Evolutionary conservation across 345 rosid species (phyloP), one percentile per base, ranked within the genome.

Genomic region (Salix arbutifolia): DNA sequence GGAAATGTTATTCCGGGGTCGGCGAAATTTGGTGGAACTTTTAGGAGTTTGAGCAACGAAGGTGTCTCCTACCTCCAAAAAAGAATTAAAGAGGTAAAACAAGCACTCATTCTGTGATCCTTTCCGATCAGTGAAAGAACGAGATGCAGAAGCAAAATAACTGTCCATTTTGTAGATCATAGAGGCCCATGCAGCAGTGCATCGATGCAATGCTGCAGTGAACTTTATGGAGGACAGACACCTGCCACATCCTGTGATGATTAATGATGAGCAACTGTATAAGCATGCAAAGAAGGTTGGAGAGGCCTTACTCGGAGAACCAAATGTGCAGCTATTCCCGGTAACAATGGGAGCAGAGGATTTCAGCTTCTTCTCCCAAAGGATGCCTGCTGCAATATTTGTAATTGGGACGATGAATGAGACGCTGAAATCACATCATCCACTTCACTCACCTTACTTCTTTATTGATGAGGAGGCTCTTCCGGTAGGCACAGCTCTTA

Each of bases 321-420:
- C 35, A 2, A 92, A 89, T 62, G 86, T 90, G 78, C 78, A 87
- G 67, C 84, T 88, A 12, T 48, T 86, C 21, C 91, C 88, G 6
- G 72, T 89, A 67, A 88, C 86, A 21, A 87, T 89, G 92, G 94
- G 92, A 60, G 85, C 85, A 25, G 93, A 90, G 71, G 97, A 90
- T 80, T 90, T 90, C 79, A 90, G 94, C 74, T 89, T 87, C 89
- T 92, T 81, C 76, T 82, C 94, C 5, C 73, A 87, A 80, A 90
- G 78, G 85, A 85, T 88, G 7, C 82, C 90, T 6, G 87, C 93
- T 26, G 83, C 87, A 1, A 85, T 89, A 5, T 90, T 87, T 33
- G 89, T 82, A 66, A 72, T 92, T 2, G 93, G 91, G 46, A 85
- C 76, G 26, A 84, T 75, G 80, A 88, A 92, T 50, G 88, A 89